Evolutionary conservation across 1,284 basidiomycete species (phyloP).

Genomic region (Schizophyllum amplum): DNA sequence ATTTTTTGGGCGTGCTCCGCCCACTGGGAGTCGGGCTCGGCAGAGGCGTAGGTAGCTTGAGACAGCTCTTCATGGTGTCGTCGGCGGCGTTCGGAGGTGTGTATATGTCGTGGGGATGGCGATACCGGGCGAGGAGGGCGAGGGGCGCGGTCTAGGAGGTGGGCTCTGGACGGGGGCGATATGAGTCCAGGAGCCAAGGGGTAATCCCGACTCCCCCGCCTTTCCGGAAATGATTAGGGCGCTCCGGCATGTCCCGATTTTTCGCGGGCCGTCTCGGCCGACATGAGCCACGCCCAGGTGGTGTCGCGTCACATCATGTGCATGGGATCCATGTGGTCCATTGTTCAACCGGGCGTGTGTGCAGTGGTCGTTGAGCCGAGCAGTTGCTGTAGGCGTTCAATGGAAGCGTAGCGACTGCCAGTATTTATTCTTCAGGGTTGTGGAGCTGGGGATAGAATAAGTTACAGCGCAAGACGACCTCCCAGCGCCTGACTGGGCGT

Average conservation of each 20-base stretch:
- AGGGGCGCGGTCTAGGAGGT: not conserved
- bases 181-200: not conserved
- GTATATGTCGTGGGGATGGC: not conserved
- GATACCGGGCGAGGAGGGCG: not conserved
- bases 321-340: no score
- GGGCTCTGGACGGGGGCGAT: not conserved
- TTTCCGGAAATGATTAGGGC: not conserved
- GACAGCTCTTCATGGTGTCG: conserved; percentile 34
- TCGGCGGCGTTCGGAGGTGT: not conserved
- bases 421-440: no score
- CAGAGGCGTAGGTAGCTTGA: conserved; percentile 24
- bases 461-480: no score
- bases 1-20: conserved; percentile 27
- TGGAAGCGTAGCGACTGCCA: no score
- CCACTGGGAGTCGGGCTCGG: conserved; percentile 20
- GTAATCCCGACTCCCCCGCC: not conserved
- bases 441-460: no score
- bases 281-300: no score
- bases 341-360: no score
- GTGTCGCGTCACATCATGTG: no score
- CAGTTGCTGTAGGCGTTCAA: no score
- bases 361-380: no score
- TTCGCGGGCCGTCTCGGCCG: not conserved
- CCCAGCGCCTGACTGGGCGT: no score
- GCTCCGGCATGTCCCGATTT: not conserved